A percentile compares a stretch with the other conserved stretches of the same genome.
These are phyloP conservation scores for Annulohypoxylon truncatum DNA, from an alignment of 2,329 filamentous ascomycete species.

Conservation along the genomic window DNA sequence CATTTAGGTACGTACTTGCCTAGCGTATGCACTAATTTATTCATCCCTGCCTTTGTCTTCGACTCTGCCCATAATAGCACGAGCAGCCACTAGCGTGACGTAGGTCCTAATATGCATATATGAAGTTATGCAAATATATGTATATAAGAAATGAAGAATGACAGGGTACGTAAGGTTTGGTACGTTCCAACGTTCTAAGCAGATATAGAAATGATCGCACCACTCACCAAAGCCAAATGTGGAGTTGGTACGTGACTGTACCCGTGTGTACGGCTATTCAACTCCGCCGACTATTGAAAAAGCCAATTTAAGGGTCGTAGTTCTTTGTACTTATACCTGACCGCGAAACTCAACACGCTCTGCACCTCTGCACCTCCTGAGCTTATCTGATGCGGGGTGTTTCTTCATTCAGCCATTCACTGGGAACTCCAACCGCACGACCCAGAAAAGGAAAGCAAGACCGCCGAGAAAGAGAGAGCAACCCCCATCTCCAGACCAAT, in stretches of 20 bases:
- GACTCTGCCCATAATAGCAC: background rate
- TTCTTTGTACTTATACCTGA: slow-evolving; percentile 17
- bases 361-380: slow-evolving; percentile 10
- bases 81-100: background rate
- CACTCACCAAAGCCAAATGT: slow-evolving; percentile 24
- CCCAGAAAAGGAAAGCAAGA: background rate
- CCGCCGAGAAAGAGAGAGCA: slow-evolving; percentile 18
- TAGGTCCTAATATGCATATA: background rate
- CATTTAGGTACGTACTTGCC: background rate
- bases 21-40: background rate
- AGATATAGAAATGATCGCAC: slow-evolving; percentile 16
- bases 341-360: slow-evolving; percentile 8
- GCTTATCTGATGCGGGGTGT: slow-evolving; percentile 42
- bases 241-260: slow-evolving; percentile 22
- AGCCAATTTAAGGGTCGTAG: slow-evolving; percentile 3
- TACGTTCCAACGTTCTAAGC: background rate
- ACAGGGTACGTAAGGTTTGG: background rate
- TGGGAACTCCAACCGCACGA: slow-evolving; percentile 24
- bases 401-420: slow-evolving; percentile 31
- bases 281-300: slow-evolving; percentile 3
- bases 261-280: background rate
- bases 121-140: slow-evolving; percentile 20
- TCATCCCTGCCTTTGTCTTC: background rate
- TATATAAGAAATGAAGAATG: slow-evolving; percentile 5
- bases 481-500: slow-evolving; percentile 23